A percentile compares a stretch with the other conserved stretches of the same genome.
Conservation (phyloP, 371 early-diverging fungal species). For the Mortierella sp. region DNA sequence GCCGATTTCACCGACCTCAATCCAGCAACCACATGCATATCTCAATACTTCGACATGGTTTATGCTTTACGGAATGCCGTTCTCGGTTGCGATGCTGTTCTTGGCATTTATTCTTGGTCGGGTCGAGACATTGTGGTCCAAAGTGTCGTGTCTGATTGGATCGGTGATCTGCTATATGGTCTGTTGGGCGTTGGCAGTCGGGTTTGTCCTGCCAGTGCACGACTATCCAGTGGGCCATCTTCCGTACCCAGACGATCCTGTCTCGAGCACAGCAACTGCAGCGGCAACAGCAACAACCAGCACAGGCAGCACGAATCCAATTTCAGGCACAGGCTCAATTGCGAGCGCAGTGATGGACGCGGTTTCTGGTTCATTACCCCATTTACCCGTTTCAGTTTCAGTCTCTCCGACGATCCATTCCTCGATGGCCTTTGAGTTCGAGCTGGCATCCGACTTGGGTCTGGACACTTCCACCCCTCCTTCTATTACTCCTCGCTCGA, state of each 20-base stretch:
- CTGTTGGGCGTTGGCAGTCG: slow-evolving; percentile 28
- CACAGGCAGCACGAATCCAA: not conserved
- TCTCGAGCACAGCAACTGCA: slow-evolving; percentile 9
- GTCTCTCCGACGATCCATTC: slow-evolving; percentile 4
- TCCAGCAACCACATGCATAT: not conserved
- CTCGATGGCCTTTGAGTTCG: not conserved
- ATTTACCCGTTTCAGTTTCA: not conserved
- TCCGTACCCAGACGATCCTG: not conserved
- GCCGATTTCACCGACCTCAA: not conserved
- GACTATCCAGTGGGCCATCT: slow-evolving; percentile 2
- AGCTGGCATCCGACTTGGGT: not conserved
- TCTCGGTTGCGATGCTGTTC: slow-evolving; percentile 24
- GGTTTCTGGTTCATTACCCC: not conserved
- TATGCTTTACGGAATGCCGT: slow-evolving; percentile 33
- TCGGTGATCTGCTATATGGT: slow-evolving; percentile 31
- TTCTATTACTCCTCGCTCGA: not conserved
- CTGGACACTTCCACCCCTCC: not conserved
- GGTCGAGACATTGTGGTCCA: slow-evolving; percentile 33
- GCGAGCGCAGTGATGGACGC: not conserved
- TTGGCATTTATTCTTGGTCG: slow-evolving; percentile 22
- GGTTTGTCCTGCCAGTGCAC: not conserved
- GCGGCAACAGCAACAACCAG: too few relatives aligned
- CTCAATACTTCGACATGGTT: slow-evolving; percentile 22
- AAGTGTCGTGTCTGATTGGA: slow-evolving; percentile 30
- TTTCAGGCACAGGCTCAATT: not conserved